These are phyloP conservation scores for Talaromyces trachyspermus DNA, from an alignment of 495 filamentous ascomycete species.

Conservation along the genomic window DNA sequence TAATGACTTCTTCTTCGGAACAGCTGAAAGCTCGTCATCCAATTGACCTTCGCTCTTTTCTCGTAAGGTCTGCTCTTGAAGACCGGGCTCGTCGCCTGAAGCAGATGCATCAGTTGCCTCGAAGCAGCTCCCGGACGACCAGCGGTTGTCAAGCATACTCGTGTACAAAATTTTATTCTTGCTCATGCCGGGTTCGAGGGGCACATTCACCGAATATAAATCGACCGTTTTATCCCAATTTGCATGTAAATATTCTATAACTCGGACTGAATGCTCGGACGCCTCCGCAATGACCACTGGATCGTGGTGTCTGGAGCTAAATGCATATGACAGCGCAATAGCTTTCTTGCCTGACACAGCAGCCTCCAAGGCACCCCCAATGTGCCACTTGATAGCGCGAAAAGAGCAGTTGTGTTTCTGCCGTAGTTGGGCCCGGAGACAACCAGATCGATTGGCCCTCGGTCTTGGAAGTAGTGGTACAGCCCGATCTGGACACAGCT, in stretches of 20 bases:
- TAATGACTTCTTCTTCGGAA: slow-evolving; percentile 17
- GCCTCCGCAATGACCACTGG: slow-evolving; percentile 69
- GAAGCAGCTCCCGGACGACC: slow-evolving; percentile 78
- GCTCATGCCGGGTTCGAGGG: slow-evolving; percentile 62
- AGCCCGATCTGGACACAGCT: slow-evolving; percentile 86
- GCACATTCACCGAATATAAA: slow-evolving; percentile 83
- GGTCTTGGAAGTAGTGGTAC: slow-evolving; percentile 75
- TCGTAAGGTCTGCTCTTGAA: slow-evolving; percentile 58
- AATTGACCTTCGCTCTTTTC: slow-evolving; percentile 44
- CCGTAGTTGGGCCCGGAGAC: slow-evolving; percentile 93
- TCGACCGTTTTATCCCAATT: slow-evolving; percentile 73
- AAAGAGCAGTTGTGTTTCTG: slow-evolving; percentile 85
- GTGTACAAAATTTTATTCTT: slow-evolving; percentile 68
- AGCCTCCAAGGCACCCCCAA: slow-evolving; percentile 88
- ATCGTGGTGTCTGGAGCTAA: slow-evolving; percentile 74
- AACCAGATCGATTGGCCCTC: slow-evolving; percentile 75
- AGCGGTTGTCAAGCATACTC: slow-evolving; percentile 78
- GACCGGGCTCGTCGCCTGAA: slow-evolving; percentile 25
- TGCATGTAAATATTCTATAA: slow-evolving; percentile 68
- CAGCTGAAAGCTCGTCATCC: not conserved
- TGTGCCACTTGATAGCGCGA: slow-evolving; percentile 84
- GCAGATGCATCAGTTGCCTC: slow-evolving; percentile 52
- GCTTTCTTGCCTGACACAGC: slow-evolving; percentile 71
- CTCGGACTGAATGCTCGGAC: slow-evolving; percentile 54
- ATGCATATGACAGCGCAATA: slow-evolving; percentile 83